Evolutionary conservation across 129 eudicot species (phyloP).

Genomic region (Rutidosis leptorrhynchoides): DNA sequence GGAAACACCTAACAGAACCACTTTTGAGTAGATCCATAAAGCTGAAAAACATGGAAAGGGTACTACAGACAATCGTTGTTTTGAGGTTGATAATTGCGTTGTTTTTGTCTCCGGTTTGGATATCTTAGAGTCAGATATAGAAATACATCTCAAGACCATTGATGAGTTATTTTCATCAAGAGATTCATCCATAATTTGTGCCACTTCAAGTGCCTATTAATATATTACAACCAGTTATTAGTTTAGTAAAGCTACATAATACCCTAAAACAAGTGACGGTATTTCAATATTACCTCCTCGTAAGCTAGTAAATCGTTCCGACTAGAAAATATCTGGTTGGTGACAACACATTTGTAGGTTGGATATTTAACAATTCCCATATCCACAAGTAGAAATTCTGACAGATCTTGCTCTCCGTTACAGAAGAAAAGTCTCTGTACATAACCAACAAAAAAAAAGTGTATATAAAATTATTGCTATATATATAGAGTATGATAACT

Average conservation of each 20-base stretch:
- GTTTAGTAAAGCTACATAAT: slow-evolving; percentile 25
- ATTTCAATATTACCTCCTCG: slow-evolving; percentile 64
- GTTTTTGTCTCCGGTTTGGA: slow-evolving; percentile 26
- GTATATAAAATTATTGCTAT: not conserved
- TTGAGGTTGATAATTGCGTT: slow-evolving; percentile 27
- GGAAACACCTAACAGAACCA: slow-evolving; percentile 79
- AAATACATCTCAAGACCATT: slow-evolving; percentile 65
- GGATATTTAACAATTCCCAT: slow-evolving; percentile 87
- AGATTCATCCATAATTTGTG: slow-evolving; percentile 90
- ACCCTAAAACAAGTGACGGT: not conserved
- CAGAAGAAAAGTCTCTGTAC: slow-evolving; percentile 90
- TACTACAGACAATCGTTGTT: slow-evolving; percentile 33
- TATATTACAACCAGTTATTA: slow-evolving; percentile 6
- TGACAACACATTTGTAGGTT: slow-evolving; percentile 61
- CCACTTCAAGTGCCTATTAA: slow-evolving; percentile 88
- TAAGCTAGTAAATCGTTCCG: slow-evolving; percentile 71
- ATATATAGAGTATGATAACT: not conserved
- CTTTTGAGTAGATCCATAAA: slow-evolving; percentile 85
- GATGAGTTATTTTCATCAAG: slow-evolving; percentile 59
- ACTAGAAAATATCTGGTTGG: slow-evolving; percentile 54
- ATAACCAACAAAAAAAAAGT: slow-evolving; percentile 22
- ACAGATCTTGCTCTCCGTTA: slow-evolving; percentile 87
- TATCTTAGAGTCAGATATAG: slow-evolving; percentile 58
- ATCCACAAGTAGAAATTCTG: slow-evolving; percentile 85
- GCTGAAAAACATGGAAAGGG: slow-evolving; percentile 66